These are phyloP conservation scores for Dictyostelium firmibasis DNA, from an alignment of 78 protist genomes.

Conservation along the genomic window DNA sequence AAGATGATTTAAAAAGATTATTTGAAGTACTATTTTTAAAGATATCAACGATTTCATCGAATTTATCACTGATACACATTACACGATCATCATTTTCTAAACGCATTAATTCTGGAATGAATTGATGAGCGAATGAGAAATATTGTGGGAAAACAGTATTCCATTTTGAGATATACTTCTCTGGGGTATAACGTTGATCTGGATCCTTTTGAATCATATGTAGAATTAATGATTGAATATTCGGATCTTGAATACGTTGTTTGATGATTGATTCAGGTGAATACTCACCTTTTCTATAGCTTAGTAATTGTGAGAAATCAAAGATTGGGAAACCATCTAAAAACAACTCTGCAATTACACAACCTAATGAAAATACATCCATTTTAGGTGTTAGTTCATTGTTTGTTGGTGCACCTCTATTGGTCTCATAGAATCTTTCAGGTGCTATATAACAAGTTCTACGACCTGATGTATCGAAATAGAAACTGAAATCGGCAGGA, in stretches of 20 bases:
- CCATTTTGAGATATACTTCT: constrained; percentile 9
- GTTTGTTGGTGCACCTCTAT: constrained; percentile 46
- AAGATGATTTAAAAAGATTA: neutral
- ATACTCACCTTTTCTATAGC: constrained; percentile 73
- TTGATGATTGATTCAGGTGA: constrained; percentile 52
- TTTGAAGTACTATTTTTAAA: neutral
- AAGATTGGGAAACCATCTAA: constrained; percentile 85
- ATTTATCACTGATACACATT: constrained; percentile 27
- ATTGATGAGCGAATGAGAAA: constrained; percentile 57
- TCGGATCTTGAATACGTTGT: constrained; percentile 73
- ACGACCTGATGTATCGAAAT: constrained; percentile 90
- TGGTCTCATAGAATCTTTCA: constrained; percentile 84
- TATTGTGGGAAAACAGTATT: constrained; percentile 45
- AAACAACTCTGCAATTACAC: constrained; percentile 86
- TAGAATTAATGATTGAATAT: constrained; percentile 55
- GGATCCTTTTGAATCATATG: constrained; percentile 81
- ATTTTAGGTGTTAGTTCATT: constrained; percentile 53
- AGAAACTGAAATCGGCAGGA: constrained; percentile 93
- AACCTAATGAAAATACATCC: constrained; percentile 93
- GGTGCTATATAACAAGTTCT: constrained; percentile 95
- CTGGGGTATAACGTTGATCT: constrained; percentile 21
- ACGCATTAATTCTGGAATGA: constrained; percentile 31
- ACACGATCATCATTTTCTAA: constrained; percentile 67
- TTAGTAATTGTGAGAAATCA: constrained; percentile 76
- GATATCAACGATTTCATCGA: constrained; percentile 41